These are phyloP conservation scores for Bjerkandera adusta DNA, from an alignment of 1,284 basidiomycete species.

Conservation along the genomic window DNA sequence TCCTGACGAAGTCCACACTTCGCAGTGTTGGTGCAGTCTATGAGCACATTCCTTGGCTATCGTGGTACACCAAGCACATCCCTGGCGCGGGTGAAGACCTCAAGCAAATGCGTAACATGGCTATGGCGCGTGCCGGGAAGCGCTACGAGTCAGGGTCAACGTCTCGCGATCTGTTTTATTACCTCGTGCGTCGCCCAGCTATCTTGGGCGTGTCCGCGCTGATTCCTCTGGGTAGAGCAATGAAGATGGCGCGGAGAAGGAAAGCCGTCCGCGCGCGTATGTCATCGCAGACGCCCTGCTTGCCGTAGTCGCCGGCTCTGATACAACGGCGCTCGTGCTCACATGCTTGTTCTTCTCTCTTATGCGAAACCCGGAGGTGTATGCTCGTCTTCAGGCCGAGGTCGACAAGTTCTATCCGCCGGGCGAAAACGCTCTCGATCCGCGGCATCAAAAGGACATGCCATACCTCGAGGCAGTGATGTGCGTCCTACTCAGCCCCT, in stretches of 20 bases:
- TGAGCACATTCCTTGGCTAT: conserved; percentile 44
- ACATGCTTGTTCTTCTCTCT: conserved; percentile 46
- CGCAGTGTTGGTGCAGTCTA: conserved; percentile 14
- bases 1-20: background rate
- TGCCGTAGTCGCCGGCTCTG: conserved; percentile 56
- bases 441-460: conserved; percentile 18
- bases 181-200: conserved; percentile 6
- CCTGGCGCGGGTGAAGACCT: conserved; percentile 29
- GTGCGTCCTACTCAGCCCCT: background rate
- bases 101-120: conserved; percentile 29
- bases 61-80: conserved; percentile 29
- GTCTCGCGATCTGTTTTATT: conserved; percentile 47
- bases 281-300: conserved; percentile 45
- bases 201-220: too few species aligned
- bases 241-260: conserved; percentile 40
- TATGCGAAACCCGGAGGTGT: conserved; percentile 41
- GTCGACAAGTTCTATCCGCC: conserved; percentile 37
- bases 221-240: too few species aligned
- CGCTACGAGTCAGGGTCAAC: conserved; percentile 35
- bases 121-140: conserved; percentile 25
- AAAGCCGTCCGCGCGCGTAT: conserved; percentile 32
- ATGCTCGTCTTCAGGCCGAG: conserved; percentile 45
- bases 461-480: conserved; percentile 25
- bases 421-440: conserved; percentile 20
- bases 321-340: conserved; percentile 50